Conservation (phyloP, 768 basidiomycete species). For the Podaxis rugospora region DNA sequence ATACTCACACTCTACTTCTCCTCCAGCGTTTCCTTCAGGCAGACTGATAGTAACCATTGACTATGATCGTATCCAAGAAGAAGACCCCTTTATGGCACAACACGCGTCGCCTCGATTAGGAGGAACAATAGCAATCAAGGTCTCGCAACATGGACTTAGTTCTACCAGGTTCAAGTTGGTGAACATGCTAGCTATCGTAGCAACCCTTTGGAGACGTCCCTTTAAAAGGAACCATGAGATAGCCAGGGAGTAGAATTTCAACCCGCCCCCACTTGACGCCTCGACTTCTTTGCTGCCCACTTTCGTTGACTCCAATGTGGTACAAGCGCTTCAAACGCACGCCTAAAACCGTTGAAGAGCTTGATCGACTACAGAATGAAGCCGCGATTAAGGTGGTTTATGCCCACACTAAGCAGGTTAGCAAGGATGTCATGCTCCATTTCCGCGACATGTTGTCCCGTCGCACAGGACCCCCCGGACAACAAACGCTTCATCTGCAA, state of each 20-base stretch:
- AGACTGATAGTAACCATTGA: not conserved
- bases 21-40: not conserved
- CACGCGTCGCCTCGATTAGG: not conserved
- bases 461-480: not conserved
- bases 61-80: not conserved
- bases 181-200: not conserved
- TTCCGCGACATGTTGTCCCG: not conserved
- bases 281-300: not conserved
- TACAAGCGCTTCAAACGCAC: not conserved
- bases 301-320: not conserved
- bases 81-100: not conserved
- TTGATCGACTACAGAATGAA: not conserved
- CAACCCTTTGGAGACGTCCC: not conserved
- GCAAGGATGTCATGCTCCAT: not conserved
- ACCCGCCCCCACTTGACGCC: not conserved
- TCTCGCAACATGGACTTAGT: not conserved
- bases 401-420: not conserved
- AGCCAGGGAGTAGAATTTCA: not conserved
- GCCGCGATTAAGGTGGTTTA: not conserved
- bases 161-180: not conserved
- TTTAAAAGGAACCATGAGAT: not conserved
- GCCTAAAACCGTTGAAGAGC: not conserved
- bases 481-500: not conserved
- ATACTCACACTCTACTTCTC: not conserved
- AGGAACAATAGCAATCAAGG: not conserved